These are phyloP conservation scores for Pseudogymnoascus sp. DNA, from an alignment of 2,329 filamentous ascomycete species.

Conservation along the genomic window DNA sequence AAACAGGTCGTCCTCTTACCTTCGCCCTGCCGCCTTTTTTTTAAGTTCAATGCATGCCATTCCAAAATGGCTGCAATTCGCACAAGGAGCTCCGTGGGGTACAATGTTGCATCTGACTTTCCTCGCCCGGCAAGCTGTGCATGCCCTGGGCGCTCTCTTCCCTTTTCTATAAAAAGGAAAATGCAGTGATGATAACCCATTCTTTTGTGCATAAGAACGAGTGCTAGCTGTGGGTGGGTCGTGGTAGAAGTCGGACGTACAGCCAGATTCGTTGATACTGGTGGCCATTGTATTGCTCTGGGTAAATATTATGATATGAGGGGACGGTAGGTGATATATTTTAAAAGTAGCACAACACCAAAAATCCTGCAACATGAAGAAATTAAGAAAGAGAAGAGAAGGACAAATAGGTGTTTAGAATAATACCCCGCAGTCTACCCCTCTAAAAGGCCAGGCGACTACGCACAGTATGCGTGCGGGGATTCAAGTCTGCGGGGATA, in stretches of 20 bases:
- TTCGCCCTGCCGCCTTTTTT: background rate
- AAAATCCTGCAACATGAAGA: background rate
- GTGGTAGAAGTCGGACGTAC: background rate
- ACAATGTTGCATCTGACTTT: constrained; percentile 15
- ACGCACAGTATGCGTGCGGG: background rate
- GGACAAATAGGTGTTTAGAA: background rate
- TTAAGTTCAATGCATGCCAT: constrained; percentile 10
- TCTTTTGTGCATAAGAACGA: background rate
- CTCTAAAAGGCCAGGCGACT: background rate
- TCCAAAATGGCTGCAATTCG: constrained; percentile 13
- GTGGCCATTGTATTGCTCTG: background rate
- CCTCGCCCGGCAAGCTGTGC: constrained; percentile 11
- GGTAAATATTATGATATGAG: background rate
- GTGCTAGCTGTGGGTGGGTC: background rate
- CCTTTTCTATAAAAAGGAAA: background rate
- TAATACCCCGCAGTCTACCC: background rate
- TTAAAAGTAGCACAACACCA: background rate
- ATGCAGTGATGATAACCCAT: background rate
- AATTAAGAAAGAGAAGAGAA: background rate
- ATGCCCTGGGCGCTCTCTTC: constrained; percentile 12
- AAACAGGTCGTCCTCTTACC: background rate
- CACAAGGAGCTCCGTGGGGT: constrained; percentile 12
- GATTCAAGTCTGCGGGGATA: background rate
- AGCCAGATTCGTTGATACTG: background rate
- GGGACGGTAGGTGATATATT: background rate